Evolutionary conservation across 257 asterid genomes (phyloP).

Genomic region (Solanum chilense): DNA sequence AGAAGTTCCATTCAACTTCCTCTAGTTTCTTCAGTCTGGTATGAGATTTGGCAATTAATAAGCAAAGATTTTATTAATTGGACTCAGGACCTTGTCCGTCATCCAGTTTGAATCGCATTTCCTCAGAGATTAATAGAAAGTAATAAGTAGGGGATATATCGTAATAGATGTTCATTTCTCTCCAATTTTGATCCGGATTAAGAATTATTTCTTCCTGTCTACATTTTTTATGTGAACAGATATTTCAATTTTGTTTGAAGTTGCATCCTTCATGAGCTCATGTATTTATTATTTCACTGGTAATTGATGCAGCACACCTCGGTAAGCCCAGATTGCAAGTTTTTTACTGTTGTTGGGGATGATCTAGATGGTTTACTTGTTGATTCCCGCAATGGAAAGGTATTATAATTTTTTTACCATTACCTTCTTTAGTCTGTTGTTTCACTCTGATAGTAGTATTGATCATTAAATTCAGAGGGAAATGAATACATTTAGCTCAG

Average conservation of each 20-base stretch:
- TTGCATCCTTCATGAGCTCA: background rate
- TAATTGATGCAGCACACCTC: slow-evolving; percentile 57
- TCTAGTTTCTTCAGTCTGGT: background rate
- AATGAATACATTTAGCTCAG: background rate
- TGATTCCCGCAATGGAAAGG: slow-evolving; percentile 65
- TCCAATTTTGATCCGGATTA: background rate
- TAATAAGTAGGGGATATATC: background rate
- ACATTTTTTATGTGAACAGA: background rate
- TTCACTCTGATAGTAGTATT: background rate
- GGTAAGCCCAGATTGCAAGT: slow-evolving; percentile 57
- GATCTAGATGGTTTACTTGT: slow-evolving; percentile 45
- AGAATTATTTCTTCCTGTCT: background rate
- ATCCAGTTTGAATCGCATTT: background rate
- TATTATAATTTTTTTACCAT: background rate
- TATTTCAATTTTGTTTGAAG: background rate
- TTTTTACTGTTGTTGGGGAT: slow-evolving; percentile 66
- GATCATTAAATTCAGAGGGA: background rate
- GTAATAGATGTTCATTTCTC: background rate
- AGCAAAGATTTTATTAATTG: background rate
- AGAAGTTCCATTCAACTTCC: background rate
- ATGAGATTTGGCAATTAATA: background rate
- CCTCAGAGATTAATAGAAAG: background rate
- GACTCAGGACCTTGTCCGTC: background rate
- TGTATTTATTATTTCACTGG: background rate
- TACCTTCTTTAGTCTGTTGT: background rate